Evolutionary conservation across 495 filamentous ascomycete genomes (phyloP), one percentile per base, ranked within the genome.

Genomic region (Venustampulla echinocandica): DNA sequence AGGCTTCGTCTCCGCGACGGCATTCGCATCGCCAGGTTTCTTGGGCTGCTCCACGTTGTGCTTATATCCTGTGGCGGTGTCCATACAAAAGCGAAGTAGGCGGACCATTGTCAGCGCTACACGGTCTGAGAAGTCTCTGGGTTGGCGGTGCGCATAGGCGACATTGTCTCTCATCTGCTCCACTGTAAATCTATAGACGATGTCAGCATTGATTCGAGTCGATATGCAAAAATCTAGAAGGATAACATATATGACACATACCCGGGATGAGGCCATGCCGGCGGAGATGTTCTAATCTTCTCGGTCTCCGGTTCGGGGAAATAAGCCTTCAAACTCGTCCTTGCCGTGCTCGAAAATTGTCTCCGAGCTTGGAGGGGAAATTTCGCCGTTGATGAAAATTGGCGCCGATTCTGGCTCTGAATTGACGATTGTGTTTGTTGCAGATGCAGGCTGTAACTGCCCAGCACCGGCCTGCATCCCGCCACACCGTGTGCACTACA

Each of bases 211-310:
- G n/a, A n/a, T n/a, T 30, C 27, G 27, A 30, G n/a, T 30, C n/a
- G n/a, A n/a, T n/a, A n/a, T n/a, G n/a, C n/a, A n/a, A n/a, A n/a
- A n/a, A n/a, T n/a, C n/a, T n/a, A n/a, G 27, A n/a, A 30, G 27
- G n/a, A 30, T 30, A 7, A 30, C 7, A n/a, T 30, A 7, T 7
- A n/a, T 7, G 27, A 10, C 10, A 39, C 47, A 27, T 65, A 84
- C 52, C 76, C 69, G 50, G 80, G 83, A 60, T 88, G 84, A 0
- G 74, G 69, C 82, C 83, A 87, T 48, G 81, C 73, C 25, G 81
- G 58, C 13, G 75, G 69, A 11, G 73, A 76, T 43, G 61, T 52
- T 10, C 63, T 59, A 49, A 78, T 76, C 10, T 21, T 11, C 13
- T 27, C 34, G 28, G 45, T 20, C 22, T 60, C 57, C 10, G 54